Evolutionary conservation across 163 green algal species (phyloP), one percentile per base, ranked within the genome.

Genomic region (Scenedesmus sp.): DNA sequence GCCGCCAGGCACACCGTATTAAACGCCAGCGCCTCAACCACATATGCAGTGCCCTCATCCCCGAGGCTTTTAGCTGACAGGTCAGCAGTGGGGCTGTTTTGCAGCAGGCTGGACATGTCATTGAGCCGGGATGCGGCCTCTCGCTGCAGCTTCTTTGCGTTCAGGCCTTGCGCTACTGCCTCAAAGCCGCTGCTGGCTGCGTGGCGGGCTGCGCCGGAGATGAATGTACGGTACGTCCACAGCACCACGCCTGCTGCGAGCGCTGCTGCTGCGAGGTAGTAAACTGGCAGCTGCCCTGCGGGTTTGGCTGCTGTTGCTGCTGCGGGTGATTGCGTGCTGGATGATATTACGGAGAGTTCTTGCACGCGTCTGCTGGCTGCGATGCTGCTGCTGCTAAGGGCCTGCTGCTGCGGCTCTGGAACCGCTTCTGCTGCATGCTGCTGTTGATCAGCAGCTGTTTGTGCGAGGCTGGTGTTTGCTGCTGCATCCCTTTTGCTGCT

Each of bases 21-120:
- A 95, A 99, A 99, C 12, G 98, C 97, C 52, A 99, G 95, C 1
- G 96, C 95, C 92, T 98, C 97, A 3, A 97, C 94, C 4, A 99
- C 95, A 90, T 99, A 99, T 2, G 97, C 97, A 2, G 96, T 96
- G 82, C 99, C 98, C 89, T 99, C 97, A 79, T 99, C 96, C 18
- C 97, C 96, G 60, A 99, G 94, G 92, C 97, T 98, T 90, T 99
- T 97, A 12, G 96, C 97, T 1, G 95, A 97, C 52, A 99, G 87
- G 88, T 99, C 96, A 23, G 95, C 97, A 15, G 94, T 95, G 0
- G 91, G 73, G 57, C 86, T 92, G 87, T 95, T 97, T 13, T 97
- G 95, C 16, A 99, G 91, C 59, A 95, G 85, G 67, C 95, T 93
- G n/a, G 96, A 97, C 91, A 99, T 96, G 70, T 97, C 96, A 89